A percentile compares a stretch with the other conserved stretches of the same genome.
These are phyloP conservation scores for Spathaspora passalidarum DNA, from an alignment of 805 yeast genomes.

Conservation along the genomic window DNA sequence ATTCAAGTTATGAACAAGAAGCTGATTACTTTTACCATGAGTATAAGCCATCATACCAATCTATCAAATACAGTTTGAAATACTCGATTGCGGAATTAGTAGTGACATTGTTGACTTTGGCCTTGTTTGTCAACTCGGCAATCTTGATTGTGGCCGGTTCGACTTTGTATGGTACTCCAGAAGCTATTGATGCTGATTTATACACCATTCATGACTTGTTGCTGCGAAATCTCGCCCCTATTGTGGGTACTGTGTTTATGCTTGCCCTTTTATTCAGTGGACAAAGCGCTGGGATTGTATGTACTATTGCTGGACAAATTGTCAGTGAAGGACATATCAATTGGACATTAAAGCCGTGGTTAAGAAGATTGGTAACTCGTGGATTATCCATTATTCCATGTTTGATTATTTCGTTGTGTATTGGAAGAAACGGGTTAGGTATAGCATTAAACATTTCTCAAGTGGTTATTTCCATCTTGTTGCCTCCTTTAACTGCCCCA, in stretches of 20 bases:
- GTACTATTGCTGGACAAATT: constrained; percentile 91
- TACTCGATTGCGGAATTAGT: constrained; percentile 72
- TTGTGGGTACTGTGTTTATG: constrained; percentile 83
- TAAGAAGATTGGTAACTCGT: constrained; percentile 75
- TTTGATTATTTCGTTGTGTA: constrained; percentile 61
- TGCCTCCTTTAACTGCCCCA: constrained; percentile 86
- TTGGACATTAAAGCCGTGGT: constrained; percentile 80
- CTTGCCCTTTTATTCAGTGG: constrained; percentile 82
- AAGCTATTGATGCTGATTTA: constrained; percentile 77
- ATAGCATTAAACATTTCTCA: constrained; percentile 81
- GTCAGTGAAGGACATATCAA: constrained; percentile 87
- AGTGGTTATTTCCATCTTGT: constrained; percentile 73
- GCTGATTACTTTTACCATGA: constrained; percentile 30
- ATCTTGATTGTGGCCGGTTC: constrained; percentile 82
- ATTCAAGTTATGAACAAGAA: constrained; percentile 13
- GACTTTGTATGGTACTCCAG: constrained; percentile 66
- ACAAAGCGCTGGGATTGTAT: constrained; percentile 87
- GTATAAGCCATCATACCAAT: constrained; percentile 70
- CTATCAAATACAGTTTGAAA: constrained; percentile 68
- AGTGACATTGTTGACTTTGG: constrained; percentile 71
- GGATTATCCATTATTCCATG: constrained; percentile 80
- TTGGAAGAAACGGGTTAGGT: constrained; percentile 72
- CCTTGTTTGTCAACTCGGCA: constrained; percentile 82
- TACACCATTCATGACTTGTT: constrained; percentile 72
- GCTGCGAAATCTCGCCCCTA: constrained; percentile 57